These are phyloP conservation scores for Nasturtium officinale DNA, from an alignment of 345 rosid species.

Conservation along the genomic window DNA sequence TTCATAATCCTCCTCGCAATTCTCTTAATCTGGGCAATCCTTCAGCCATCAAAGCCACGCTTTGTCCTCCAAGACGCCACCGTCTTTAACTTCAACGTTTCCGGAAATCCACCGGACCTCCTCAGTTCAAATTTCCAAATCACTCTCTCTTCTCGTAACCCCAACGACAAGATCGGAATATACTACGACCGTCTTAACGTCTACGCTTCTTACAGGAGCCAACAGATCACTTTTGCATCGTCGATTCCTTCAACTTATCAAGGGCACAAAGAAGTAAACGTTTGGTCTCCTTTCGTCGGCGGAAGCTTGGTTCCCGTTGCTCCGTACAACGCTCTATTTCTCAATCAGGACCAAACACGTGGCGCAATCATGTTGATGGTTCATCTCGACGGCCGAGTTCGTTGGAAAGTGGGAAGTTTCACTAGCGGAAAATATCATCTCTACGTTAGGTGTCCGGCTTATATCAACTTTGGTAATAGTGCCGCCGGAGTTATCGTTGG, in stretches of 20 bases:
- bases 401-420: constrained; percentile 47
- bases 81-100: constrained; percentile 74
- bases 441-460: constrained; percentile 49
- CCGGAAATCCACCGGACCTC: constrained; percentile 52
- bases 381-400: constrained; percentile 38
- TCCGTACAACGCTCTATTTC: constrained; percentile 43
- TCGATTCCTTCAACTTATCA: constrained; percentile 44
- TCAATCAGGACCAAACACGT: constrained; percentile 31
- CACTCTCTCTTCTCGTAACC: constrained; percentile 67
- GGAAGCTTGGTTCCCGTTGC: constrained; percentile 47
- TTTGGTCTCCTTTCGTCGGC: constrained; percentile 55
- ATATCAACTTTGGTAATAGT: constrained; percentile 30
- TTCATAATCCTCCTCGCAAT: constrained; percentile 48
- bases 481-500: constrained; percentile 45
- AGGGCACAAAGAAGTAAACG: constrained; percentile 46
- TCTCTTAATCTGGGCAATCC: constrained; percentile 65
- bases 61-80: constrained; percentile 91
- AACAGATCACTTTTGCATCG: constrained; percentile 46
- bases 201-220: constrained; percentile 48
- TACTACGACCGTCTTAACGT: constrained; percentile 53
- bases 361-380: constrained; percentile 38
- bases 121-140: constrained; percentile 71
- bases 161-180: constrained; percentile 53
- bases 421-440: constrained; percentile 41
- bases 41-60: constrained; percentile 65